phyloP scores from a whole-genome alignment of 345 rosid genomes.

The Brassica rapa region DNA sequence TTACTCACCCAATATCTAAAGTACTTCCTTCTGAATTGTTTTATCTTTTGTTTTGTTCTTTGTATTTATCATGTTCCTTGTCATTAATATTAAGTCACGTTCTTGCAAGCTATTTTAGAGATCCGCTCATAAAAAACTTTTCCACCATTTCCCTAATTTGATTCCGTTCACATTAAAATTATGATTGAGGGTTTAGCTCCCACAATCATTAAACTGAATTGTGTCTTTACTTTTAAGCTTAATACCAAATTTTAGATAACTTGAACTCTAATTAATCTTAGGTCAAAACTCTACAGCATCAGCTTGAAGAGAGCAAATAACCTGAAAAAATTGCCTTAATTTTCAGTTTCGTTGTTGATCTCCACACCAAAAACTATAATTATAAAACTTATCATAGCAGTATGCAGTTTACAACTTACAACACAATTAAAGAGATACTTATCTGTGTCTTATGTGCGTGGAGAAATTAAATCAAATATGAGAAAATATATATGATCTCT shows the following conservation, averaged over 20 bases:
- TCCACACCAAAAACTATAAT: not conserved
- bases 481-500: not conserved
- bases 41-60: too few relatives aligned
- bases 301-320: not conserved
- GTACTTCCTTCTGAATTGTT: too few relatives aligned
- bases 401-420: not conserved
- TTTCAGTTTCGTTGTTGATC: not conserved
- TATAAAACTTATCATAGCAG: not conserved
- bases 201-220: too few relatives aligned
- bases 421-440: not conserved
- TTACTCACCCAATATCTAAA: too few relatives aligned
- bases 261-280: not conserved
- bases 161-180: too few relatives aligned
- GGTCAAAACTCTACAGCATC: not conserved
- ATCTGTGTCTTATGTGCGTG: not conserved
- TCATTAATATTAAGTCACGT: too few relatives aligned
- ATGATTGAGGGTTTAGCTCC: too few relatives aligned
- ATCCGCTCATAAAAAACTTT: too few relatives aligned
- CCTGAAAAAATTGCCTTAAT: not conserved
- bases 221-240: not conserved
- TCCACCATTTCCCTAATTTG: too few relatives aligned
- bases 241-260: not conserved
- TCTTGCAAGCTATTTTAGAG: too few relatives aligned
- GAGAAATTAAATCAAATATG: not conserved
- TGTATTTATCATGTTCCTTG: too few relatives aligned